phyloP scores from a whole-genome alignment of 208 protist species.

The Leishmania amazonensis region DNA sequence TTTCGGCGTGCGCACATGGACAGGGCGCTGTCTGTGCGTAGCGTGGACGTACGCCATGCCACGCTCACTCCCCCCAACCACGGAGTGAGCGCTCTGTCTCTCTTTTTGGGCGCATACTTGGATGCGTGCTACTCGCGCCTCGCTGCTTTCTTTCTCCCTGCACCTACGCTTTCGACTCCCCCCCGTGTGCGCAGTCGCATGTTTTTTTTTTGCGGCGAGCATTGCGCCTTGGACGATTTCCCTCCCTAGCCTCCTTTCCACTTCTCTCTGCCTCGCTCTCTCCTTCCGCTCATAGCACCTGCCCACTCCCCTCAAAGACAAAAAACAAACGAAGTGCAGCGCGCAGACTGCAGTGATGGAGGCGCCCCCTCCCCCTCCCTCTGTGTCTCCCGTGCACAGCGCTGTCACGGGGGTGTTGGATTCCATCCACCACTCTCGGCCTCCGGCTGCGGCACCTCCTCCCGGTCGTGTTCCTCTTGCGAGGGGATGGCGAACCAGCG shows the following conservation, averaged over 20 bases:
- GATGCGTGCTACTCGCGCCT: background rate
- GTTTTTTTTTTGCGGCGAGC: background rate
- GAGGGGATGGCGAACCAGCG: background rate
- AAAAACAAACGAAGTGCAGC: background rate
- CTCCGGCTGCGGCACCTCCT: background rate
- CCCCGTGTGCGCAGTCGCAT: background rate
- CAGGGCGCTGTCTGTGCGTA: background rate
- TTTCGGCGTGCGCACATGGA: background rate
- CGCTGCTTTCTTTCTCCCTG: background rate
- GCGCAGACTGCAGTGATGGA: background rate
- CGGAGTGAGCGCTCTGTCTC: background rate
- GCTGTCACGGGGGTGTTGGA: background rate
- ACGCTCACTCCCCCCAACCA: background rate
- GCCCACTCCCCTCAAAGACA: background rate
- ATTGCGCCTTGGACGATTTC: background rate
- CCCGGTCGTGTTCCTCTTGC: background rate
- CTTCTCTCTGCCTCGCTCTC: background rate
- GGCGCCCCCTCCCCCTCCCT: background rate
- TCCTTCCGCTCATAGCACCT: background rate
- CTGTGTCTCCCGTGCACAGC: background rate
- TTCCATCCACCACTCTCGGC: background rate
- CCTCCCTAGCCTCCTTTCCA: background rate
- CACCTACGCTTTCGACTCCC: too few relatives aligned
- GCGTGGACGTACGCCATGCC: background rate
- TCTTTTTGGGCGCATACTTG: background rate